A percentile compares a stretch with the other conserved stretches of the same genome.
These are phyloP conservation scores for Aspergillus brunneoviolaceus DNA, from an alignment of 2,329 filamentous ascomycete genomes.

Conservation along the genomic window DNA sequence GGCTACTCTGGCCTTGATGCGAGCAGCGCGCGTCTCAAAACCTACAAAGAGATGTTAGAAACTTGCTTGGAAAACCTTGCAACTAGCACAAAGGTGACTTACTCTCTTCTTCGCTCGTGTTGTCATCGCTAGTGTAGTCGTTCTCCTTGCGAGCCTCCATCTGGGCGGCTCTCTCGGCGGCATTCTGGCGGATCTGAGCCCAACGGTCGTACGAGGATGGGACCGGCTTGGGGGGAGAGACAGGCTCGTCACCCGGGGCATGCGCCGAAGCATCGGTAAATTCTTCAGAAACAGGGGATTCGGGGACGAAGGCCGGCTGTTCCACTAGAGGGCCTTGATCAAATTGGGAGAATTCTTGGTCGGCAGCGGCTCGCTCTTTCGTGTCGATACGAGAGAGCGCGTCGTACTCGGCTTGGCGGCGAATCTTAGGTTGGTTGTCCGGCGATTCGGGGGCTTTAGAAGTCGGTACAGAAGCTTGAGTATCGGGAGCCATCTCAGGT, in stretches of 20 bases:
- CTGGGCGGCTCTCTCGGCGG: conserved; percentile 73
- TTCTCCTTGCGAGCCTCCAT: conserved; percentile 57
- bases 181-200: conserved; percentile 95
- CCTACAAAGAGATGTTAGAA: conserved; percentile 54
- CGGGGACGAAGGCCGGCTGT: conserved; percentile 78
- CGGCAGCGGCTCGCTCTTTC: conserved; percentile 45
- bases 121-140: conserved; percentile 66
- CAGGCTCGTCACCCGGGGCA: conserved; percentile 8
- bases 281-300: conserved; percentile 28
- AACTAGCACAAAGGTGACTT: conserved; percentile 46
- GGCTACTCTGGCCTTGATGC: conserved; percentile 95
- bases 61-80: too few species aligned
- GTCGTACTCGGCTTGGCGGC: conserved; percentile 55
- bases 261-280: conserved; percentile 12
- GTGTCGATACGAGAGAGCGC: conserved; percentile 61
- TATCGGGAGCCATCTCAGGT: conserved; percentile 15
- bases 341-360: conserved; percentile 63
- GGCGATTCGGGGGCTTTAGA: conserved; percentile 30
- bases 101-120: conserved; percentile 96
- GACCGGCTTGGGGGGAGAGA: conserved; percentile 2
- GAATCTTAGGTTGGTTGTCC: conserved; percentile 39
- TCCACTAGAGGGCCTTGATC: conserved; percentile 86
- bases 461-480: not conserved
- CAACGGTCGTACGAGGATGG: conserved; percentile 70
- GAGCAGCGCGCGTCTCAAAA: conserved; percentile 92